Evolutionary conservation across 129 eudicot species (phyloP).

Genomic region (Flaveria trinervia): DNA sequence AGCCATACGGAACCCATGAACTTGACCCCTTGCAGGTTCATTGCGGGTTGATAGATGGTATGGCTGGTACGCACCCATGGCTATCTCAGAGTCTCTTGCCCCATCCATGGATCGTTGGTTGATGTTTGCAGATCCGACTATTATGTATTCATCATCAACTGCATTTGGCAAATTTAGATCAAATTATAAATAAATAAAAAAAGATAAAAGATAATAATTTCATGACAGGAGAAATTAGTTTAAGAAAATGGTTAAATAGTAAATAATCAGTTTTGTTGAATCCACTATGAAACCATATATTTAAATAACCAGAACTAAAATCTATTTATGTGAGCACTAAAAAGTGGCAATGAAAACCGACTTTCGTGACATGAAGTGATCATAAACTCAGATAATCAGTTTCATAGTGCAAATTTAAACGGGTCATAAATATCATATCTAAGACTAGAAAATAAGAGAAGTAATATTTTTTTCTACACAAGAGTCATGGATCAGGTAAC

Average conservation of each 20-base stretch:
- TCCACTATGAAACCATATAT: not conserved
- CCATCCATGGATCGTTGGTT: slow-evolving; percentile 93
- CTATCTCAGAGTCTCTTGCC: slow-evolving; percentile 73
- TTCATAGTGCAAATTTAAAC: no score
- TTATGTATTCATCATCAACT: slow-evolving; percentile 87
- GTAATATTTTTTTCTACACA: not conserved
- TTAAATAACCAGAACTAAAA: no score
- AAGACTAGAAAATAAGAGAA: no score
- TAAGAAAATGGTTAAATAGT: no score
- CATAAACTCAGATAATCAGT: no score
- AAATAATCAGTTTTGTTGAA: not conserved
- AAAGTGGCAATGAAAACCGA: no score
- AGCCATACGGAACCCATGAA: slow-evolving; percentile 82
- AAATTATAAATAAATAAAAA: not conserved
- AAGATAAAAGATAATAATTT: not conserved
- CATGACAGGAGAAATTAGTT: not conserved
- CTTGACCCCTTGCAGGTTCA: slow-evolving; percentile 65
- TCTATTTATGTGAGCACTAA: no score
- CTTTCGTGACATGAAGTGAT: no score
- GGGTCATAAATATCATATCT: no score
- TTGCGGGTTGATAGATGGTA: slow-evolving; percentile 43
- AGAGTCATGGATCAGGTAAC: not conserved
- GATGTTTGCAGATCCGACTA: slow-evolving; percentile 79
- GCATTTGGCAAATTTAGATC: not conserved
- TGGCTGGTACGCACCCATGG: slow-evolving; percentile 87